Percentiles rank a stretch among this genome's conserved stretches.
Evolutionary conservation across 345 rosid species (phyloP).

Genomic region (Mangifera indica): DNA sequence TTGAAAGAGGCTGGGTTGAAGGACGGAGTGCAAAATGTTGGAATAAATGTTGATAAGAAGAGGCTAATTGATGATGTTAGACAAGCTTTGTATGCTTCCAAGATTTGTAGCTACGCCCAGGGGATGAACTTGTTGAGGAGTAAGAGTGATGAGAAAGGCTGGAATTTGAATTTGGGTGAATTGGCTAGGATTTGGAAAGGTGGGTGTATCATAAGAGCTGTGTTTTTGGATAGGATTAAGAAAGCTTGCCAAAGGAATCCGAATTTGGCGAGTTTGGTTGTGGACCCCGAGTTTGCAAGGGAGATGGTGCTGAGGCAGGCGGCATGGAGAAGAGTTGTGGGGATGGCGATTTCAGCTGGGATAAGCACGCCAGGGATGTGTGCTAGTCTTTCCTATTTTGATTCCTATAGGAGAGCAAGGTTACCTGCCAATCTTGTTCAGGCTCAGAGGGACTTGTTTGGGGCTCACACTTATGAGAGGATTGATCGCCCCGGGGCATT

Average conservation of each 20-base stretch:
- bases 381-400: slow-evolving; percentile 90
- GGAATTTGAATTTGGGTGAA: slow-evolving; percentile 89
- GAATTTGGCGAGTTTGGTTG: slow-evolving; percentile 76
- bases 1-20: slow-evolving; percentile 79
- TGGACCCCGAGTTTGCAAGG: slow-evolving; percentile 91
- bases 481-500: slow-evolving; percentile 70
- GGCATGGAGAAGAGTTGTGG: slow-evolving; percentile 98
- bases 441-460: slow-evolving; percentile 97
- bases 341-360: slow-evolving; percentile 83
- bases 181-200: slow-evolving; percentile 98
- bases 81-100: slow-evolving; percentile 87
- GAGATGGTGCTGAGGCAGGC: slow-evolving; percentile 99
- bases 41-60: slow-evolving; percentile 65
- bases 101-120: slow-evolving; percentile 92
- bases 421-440: slow-evolving; percentile 90
- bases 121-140: slow-evolving; percentile 96
- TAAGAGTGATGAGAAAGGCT: slow-evolving; percentile 71
- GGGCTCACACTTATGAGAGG: slow-evolving; percentile 97
- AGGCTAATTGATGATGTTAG: slow-evolving; percentile 92
- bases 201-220: slow-evolving; percentile 92
- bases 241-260: slow-evolving; percentile 92
- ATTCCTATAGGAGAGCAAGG: slow-evolving; percentile 87
- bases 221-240: slow-evolving; percentile 96
- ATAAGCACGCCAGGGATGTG: slow-evolving; percentile 98
- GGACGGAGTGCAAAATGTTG: slow-evolving; percentile 55